Base-by-base conservation (phyloP, 179 eudicot genomes). In the Silene coronaria region DNA sequence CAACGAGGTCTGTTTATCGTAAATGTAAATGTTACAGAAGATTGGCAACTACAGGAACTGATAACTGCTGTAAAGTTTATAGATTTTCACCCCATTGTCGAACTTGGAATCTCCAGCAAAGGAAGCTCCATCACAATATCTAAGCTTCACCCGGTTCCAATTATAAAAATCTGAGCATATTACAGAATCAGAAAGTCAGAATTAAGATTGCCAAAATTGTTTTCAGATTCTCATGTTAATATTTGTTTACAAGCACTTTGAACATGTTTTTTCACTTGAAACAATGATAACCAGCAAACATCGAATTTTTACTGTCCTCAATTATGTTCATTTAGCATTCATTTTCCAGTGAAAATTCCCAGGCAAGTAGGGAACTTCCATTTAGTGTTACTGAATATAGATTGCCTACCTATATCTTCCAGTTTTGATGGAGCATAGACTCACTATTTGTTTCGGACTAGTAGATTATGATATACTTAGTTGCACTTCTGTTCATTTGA, bases 41-140 rank as follows among this genome's bases (percentile, higher is more conserved):
- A 46, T 36, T 53, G 58, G 17, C 53, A 67, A 38, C 8, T 22
- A 36, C n/a, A 7, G 21, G 70, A 48, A 79, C 55, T 60, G 19
- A 23, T 27, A 28, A 53, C 22, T 59, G 26, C 12, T 16, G 8
- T 17, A 16, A 0, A 5, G 24, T 4, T 17, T 28, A 21, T 2
- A 17, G 34, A 66, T 36, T 23, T 57, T 70, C 80, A 94, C 98
- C 90, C 91, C 96, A 80, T 94, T 91, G 67, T 82, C 70, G 61
- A 86, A 92, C 80, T 76, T 80, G 61, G 92, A 78, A 66, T 95
- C 80, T 12, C 99, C 99, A 48, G 91, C 90, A 85, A 92, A 95
- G 5, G 99, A 95, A 55, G 96, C 99, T 45, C 99, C 99, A 72
- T 95, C 99, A 78, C 99, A 95, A 28, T 95, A 95, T 86, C 97